phyloP scores from a whole-genome alignment of 495 filamentous ascomycete species.

The Hyaloscypha finlandica region DNA sequence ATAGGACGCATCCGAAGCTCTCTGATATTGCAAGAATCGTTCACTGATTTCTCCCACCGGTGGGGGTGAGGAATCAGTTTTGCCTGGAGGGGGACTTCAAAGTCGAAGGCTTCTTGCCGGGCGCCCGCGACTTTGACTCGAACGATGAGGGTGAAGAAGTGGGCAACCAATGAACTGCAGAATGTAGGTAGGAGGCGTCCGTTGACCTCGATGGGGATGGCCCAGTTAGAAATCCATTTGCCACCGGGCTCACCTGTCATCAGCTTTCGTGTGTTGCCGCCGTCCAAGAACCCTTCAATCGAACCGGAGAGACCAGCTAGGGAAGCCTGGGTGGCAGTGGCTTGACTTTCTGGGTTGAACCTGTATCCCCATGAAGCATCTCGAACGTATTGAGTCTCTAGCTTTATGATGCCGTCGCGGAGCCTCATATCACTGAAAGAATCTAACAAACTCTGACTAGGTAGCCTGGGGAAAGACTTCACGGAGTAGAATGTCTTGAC shows the following conservation, averaged over 20 bases:
- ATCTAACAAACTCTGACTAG: conserved; percentile 7
- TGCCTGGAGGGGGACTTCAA: conserved; percentile 12
- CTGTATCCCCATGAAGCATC: conserved; percentile 10
- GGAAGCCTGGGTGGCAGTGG: not conserved
- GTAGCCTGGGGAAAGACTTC: conserved; percentile 11
- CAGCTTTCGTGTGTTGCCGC: not conserved
- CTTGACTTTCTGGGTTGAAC: not conserved
- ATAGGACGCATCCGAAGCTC: not conserved
- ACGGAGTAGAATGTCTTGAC: conserved; percentile 18
- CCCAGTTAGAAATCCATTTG: conserved; percentile 4
- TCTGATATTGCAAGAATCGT: conserved; percentile 1
- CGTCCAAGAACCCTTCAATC: not conserved
- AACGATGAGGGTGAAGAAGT: conserved; percentile 5
- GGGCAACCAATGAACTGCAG: conserved; percentile 13
- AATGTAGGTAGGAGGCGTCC: conserved; percentile 13
- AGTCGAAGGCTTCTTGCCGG: conserved; percentile 2
- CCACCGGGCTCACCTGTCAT: not conserved
- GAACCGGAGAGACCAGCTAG: not conserved
- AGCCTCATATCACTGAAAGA: not conserved
- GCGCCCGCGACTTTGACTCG: conserved; percentile 9
- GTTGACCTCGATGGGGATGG: conserved; percentile 10
- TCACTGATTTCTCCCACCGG: not conserved
- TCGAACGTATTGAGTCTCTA: not conserved
- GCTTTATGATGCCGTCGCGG: conserved; percentile 11
- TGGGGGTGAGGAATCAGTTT: not conserved